These are phyloP conservation scores for Phytophthora sojae DNA, from an alignment of 352 stramenopile species.

Conservation along the genomic window DNA sequence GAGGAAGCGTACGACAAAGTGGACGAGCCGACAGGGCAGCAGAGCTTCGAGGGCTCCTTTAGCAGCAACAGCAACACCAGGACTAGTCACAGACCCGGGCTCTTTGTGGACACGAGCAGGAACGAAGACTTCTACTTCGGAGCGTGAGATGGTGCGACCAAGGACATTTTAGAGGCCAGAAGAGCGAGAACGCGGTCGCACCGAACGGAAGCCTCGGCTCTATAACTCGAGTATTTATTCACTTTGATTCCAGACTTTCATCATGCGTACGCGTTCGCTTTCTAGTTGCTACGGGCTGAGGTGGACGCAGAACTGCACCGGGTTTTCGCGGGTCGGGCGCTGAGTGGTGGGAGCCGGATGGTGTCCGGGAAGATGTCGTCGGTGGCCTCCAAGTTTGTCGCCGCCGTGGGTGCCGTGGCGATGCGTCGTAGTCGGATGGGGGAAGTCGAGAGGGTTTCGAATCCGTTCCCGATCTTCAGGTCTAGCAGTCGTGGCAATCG, in stretches of 20 bases:
- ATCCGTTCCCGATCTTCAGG: slow-evolving; percentile 11
- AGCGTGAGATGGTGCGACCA: slow-evolving; percentile 19
- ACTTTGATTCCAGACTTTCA: slow-evolving; percentile 23
- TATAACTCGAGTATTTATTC: slow-evolving; percentile 43
- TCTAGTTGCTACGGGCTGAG: slow-evolving; percentile 19
- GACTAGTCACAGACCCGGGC: slow-evolving; percentile 1
- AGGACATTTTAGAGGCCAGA: background rate
- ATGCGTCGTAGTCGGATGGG: slow-evolving; percentile 50
- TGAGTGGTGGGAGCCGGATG: slow-evolving; percentile 60
- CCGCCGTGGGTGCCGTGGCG: slow-evolving; percentile 46
- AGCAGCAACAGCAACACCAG: background rate
- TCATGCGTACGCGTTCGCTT: background rate
- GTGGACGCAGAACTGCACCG: slow-evolving; percentile 13
- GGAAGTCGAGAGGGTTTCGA: slow-evolving; percentile 37
- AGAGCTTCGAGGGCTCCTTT: slow-evolving; percentile 2
- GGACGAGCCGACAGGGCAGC: slow-evolving; percentile 2
- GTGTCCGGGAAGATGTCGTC: slow-evolving; percentile 36
- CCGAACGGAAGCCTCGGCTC: slow-evolving; percentile 15
- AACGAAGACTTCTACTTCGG: slow-evolving; percentile 17
- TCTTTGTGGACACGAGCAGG: slow-evolving; percentile 35
- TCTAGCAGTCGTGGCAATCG: slow-evolving; percentile 34
- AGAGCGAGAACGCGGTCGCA: slow-evolving; percentile 12
- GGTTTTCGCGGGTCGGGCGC: slow-evolving; percentile 25
- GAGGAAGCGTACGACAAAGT: slow-evolving; percentile 17
- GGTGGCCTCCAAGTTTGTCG: slow-evolving; percentile 24